Evolutionary conservation across 2,329 filamentous ascomycete species (phyloP), one percentile per base, ranked within the genome.

Genomic region (Aureobasidium uvarum): DNA sequence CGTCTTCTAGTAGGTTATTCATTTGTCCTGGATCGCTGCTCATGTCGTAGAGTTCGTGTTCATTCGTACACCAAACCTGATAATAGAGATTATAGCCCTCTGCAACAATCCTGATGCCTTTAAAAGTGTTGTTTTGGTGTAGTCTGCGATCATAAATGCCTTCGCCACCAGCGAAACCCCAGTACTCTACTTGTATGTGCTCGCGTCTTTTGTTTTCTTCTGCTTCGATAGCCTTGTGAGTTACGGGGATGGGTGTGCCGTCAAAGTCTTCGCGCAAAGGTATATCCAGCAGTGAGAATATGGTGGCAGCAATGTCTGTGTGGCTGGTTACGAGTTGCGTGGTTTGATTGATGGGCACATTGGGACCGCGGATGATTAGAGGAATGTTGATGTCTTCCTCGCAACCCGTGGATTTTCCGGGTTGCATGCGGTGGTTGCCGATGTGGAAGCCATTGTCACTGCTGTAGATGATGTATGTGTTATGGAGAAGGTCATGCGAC

Each of bases 31-130:
- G 58, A 43, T 69, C 67, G 3, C 52, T 39, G 3, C 31, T 39
- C 46, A 74, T 62, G 38, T 89, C 81, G 71, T 89, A 90, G 2
- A 89, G 80, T 72, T 90, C 87, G 64, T 85, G 83, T 70, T 89
- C 86, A 60, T 86, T 85, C 16, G 77, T 88, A 71, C 88, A 90
- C 87, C 87, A 90, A 0, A 89, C 85, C 0, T 85, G 82, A 70
- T 90, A 90, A 67, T 86, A 85, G 5, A 89, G 72, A 70, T 83
- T 85, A 70, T 89, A 89, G 10, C 59, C 69, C 2, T 69, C 41
- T 4, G 69, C 72, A 7, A 71, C 66, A 7, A 74, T 41, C 10
- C 73, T 68, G 2, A 75, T 64, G 1, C 72, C 72, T 66, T 75
- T 75, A 69, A 74, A 75, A 13, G 72, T 74, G 43, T 67, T 67